These are phyloP conservation scores for Ramaria sp. DNA, from an alignment of 768 basidiomycete species.

Conservation along the genomic window DNA sequence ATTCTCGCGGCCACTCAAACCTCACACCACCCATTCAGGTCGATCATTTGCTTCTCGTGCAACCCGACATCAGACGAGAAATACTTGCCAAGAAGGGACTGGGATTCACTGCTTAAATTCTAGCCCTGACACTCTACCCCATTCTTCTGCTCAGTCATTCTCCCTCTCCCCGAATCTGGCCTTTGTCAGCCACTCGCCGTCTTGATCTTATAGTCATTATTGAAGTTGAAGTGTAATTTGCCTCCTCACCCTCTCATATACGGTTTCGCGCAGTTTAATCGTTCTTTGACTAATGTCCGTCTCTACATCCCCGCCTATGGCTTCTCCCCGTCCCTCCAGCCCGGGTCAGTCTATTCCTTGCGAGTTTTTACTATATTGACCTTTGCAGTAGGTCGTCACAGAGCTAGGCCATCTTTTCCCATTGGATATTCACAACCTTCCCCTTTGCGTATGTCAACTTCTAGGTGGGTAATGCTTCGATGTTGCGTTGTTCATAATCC, in stretches of 20 bases:
- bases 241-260: too few relatives aligned
- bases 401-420: neutral
- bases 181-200: neutral
- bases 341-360: neutral
- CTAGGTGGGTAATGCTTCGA: neutral
- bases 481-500: too few relatives aligned
- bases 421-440: conserved; percentile 4
- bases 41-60: too few relatives aligned
- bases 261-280: too few relatives aligned
- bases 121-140: too few relatives aligned
- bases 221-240: too few relatives aligned
- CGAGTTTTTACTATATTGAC: neutral
- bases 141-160: neutral
- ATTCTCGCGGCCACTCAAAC: neutral
- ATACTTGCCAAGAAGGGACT: too few relatives aligned
- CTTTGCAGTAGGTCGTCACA: neutral
- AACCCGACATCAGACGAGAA: too few relatives aligned
- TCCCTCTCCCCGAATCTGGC: neutral
- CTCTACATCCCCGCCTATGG: neutral
- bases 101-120: neutral
- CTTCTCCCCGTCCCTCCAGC: neutral
- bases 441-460: neutral
- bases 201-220: neutral
- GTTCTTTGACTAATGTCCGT: neutral
- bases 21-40: too few relatives aligned